phyloP scores from a whole-genome alignment of 768 basidiomycete genomes.

The Trametes cubensis region DNA sequence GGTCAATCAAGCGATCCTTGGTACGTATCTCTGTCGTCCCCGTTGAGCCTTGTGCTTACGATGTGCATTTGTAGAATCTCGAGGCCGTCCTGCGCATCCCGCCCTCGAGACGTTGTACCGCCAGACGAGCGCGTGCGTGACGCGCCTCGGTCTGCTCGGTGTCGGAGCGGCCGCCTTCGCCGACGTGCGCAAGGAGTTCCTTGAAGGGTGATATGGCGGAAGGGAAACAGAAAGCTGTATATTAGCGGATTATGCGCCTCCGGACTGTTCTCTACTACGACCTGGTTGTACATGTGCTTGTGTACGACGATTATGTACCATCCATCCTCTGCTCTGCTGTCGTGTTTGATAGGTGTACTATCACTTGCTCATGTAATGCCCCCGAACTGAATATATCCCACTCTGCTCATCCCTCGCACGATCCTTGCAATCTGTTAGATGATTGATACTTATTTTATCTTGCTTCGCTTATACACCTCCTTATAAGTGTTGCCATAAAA shows the following conservation, averaged over 20 bases:
- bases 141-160: constrained; percentile 72
- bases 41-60: no score
- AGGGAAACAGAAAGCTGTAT: background rate
- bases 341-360: constrained; percentile 10
- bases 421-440: background rate
- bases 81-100: constrained; percentile 71
- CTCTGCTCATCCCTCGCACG: background rate
- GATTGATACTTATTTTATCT: no score
- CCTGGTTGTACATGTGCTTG: constrained; percentile 1
- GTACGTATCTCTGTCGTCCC: constrained; percentile 40
- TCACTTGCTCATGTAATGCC: background rate
- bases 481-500: background rate
- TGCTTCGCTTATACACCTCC: background rate
- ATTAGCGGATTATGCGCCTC: constrained; percentile 1
- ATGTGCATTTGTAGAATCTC: constrained; percentile 57
- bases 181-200: constrained; percentile 74
- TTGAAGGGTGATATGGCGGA: constrained; percentile 43
- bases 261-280: constrained; percentile 1
- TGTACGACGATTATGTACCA: constrained; percentile 1
- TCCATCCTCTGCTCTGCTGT: background rate
- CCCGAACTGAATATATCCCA: background rate
- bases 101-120: constrained; percentile 78
- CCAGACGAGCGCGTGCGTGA: constrained; percentile 67
- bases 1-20: constrained; percentile 80
- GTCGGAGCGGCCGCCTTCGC: constrained; percentile 80